phyloP scores from a whole-genome alignment of 345 rosid genomes.

The Eucalyptus leucophloia region DNA sequence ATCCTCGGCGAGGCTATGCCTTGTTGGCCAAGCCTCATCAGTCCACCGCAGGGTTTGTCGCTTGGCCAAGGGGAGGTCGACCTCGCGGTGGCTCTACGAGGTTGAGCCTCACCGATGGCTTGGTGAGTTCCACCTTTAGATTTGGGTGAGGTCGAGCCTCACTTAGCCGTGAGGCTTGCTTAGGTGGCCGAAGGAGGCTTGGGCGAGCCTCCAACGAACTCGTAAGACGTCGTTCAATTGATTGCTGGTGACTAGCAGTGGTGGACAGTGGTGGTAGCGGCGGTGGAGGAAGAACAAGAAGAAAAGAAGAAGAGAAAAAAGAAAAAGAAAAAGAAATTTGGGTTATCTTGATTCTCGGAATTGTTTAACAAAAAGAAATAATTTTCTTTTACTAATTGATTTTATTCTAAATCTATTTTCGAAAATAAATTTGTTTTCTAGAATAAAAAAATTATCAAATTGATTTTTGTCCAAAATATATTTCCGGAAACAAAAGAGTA shows the following conservation, averaged over 20 bases:
- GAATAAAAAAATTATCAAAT: too few relatives aligned
- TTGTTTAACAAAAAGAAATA: too few relatives aligned
- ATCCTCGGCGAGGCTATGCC: rapidly evolving
- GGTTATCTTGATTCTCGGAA: too few relatives aligned
- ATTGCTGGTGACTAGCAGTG: rapidly evolving
- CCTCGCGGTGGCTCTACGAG: rapidly evolving
- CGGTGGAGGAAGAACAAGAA: too few relatives aligned
- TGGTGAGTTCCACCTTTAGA: rapidly evolving
- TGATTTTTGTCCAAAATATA: rapidly evolving
- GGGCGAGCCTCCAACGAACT: too few relatives aligned
- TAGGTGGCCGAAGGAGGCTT: rapidly evolving
- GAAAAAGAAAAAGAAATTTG: too few relatives aligned
- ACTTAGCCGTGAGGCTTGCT: rapidly evolving
- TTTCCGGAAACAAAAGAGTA: rapidly evolving
- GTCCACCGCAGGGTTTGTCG: rapidly evolving
- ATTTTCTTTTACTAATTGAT: too few relatives aligned
- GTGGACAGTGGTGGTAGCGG: rapidly evolving
- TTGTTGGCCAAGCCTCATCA: rapidly evolving
- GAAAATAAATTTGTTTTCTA: rapidly evolving
- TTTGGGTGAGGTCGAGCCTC: rapidly evolving
- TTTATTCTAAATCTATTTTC: rapidly evolving
- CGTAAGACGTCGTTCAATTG: rapidly evolving
- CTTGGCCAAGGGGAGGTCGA: rapidly evolving
- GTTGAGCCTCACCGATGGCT: rapidly evolving
- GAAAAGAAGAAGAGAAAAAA: too few relatives aligned